These are phyloP conservation scores for Cnidoscolus chayamansa DNA, from an alignment of 441 rosid genomes.

Conservation along the genomic window DNA sequence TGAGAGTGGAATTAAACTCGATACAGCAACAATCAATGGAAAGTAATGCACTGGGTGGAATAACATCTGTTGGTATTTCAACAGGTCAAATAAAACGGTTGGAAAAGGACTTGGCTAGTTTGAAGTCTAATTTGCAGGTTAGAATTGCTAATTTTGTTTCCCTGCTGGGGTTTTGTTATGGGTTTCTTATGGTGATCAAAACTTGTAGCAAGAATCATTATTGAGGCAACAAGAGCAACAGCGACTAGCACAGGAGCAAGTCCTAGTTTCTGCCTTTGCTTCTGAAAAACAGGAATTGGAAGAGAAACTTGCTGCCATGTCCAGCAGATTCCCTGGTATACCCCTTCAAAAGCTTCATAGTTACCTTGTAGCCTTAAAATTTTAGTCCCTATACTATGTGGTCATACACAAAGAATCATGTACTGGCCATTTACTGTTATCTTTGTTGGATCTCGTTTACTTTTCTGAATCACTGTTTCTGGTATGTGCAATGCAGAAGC, in stretches of 20 bases:
- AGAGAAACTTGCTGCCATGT: conserved; percentile 48
- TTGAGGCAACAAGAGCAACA: conserved; percentile 69
- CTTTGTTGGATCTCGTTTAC: neutral
- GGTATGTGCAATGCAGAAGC: conserved; percentile 46
- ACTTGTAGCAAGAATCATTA: conserved; percentile 58
- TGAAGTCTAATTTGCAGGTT: conserved; percentile 79
- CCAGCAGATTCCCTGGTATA: conserved; percentile 54
- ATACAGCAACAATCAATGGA: conserved; percentile 60
- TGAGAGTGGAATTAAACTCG: conserved; percentile 74
- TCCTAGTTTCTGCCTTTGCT: conserved; percentile 50
- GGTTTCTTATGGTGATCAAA: conserved; percentile 31
- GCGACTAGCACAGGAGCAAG: conserved; percentile 56
- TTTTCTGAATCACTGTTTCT: conserved; percentile 16
- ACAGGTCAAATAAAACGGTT: conserved; percentile 44
- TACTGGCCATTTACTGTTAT: neutral
- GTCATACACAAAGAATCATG: neutral
- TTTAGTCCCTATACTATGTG: neutral
- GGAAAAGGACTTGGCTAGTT: conserved; percentile 58
- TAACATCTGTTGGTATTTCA: conserved; percentile 34
- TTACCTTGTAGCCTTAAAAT: neutral
- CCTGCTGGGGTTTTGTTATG: conserved; percentile 12
- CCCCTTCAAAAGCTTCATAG: neutral
- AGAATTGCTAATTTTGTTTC: conserved; percentile 16
- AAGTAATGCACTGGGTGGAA: conserved; percentile 37
- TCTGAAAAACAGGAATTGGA: conserved; percentile 82